Percentiles rank a stretch among this genome's conserved stretches.
These are phyloP conservation scores for Maudiozyma turicensis DNA, from an alignment of 805 yeast genomes.

Conservation along the genomic window DNA sequence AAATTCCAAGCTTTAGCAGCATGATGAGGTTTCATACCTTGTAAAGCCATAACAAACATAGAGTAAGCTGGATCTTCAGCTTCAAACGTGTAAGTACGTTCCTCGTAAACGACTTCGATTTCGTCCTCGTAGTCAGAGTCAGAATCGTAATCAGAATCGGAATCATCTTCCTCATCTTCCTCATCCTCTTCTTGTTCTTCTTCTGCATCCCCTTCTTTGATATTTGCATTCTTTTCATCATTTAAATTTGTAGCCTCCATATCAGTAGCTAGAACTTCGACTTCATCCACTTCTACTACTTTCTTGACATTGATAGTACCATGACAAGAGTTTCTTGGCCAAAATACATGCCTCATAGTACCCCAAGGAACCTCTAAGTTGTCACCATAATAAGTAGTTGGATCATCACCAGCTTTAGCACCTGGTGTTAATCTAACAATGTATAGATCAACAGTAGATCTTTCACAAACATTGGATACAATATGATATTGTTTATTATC, in stretches of 20 bases:
- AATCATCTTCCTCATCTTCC: constrained; percentile 13
- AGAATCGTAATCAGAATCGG: constrained; percentile 10
- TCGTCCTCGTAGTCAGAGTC: constrained; percentile 12
- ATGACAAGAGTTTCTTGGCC: constrained; percentile 76
- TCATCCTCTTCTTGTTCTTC: constrained; percentile 11
- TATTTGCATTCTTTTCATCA: constrained; percentile 3
- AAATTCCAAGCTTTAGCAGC: constrained; percentile 98
- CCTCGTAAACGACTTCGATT: constrained; percentile 13
- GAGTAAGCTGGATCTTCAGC: constrained; percentile 31
- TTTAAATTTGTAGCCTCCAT: constrained; percentile 1
- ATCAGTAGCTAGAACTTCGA: constrained; percentile 7
- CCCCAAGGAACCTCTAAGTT: constrained; percentile 90
- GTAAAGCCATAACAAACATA: constrained; percentile 93
- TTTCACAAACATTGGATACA: constrained; percentile 56
- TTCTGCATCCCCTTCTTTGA: constrained; percentile 7
- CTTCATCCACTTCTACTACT: constrained; percentile 9
- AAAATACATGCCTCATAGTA: constrained; percentile 86
- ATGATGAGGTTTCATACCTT: constrained; percentile 99
- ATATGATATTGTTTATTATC: constrained; percentile 45
- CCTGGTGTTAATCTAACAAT: constrained; percentile 62
- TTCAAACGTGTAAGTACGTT: constrained; percentile 16
- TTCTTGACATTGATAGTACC: constrained; percentile 52
- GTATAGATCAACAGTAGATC: constrained; percentile 59
- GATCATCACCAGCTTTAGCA: constrained; percentile 83
- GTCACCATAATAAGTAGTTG: constrained; percentile 79